phyloP scores from a whole-genome alignment of 2,329 filamentous ascomycete genomes.

The Fusarium praegraminearum region DNA sequence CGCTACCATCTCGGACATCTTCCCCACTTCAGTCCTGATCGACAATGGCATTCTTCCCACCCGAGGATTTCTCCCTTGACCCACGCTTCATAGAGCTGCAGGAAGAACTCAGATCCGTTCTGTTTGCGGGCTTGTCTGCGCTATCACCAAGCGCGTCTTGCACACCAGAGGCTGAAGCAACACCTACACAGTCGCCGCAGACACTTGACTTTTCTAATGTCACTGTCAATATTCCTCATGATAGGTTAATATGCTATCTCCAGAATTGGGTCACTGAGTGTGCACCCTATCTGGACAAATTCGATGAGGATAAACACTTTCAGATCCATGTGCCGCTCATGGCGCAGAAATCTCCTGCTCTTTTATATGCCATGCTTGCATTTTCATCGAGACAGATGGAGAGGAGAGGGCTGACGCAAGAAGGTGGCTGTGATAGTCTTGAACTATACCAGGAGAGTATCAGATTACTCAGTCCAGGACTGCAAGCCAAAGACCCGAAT shows the following conservation, averaged over 20 bases:
- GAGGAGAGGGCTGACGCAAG: slow-evolving; percentile 59
- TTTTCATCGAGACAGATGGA: slow-evolving; percentile 66
- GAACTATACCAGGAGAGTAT: slow-evolving; percentile 67
- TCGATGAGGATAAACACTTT: slow-evolving; percentile 65
- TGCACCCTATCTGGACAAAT: slow-evolving; percentile 65
- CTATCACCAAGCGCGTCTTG: slow-evolving; percentile 48
- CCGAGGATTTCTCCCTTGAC: slow-evolving; percentile 52
- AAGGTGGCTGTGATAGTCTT: slow-evolving; percentile 61
- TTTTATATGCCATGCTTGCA: slow-evolving; percentile 64
- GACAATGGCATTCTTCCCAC: slow-evolving; percentile 38
- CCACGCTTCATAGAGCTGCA: slow-evolving; percentile 60
- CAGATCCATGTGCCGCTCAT: slow-evolving; percentile 63
- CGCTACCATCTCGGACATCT: background rate
- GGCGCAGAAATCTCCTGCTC: slow-evolving; percentile 58
- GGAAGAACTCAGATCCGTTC: slow-evolving; percentile 57
- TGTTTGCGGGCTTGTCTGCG: slow-evolving; percentile 53
- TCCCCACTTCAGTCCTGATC: slow-evolving; percentile 4
- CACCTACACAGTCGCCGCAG: slow-evolving; percentile 25
- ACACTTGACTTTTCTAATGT: slow-evolving; percentile 47
- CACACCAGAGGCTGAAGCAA: slow-evolving; percentile 40
- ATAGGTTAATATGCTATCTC: slow-evolving; percentile 51
- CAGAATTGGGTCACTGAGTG: slow-evolving; percentile 66
- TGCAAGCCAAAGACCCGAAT: slow-evolving; percentile 58
- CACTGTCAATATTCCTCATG: slow-evolving; percentile 47
- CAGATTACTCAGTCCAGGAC: slow-evolving; percentile 55